Percentiles rank a stretch among this genome's conserved stretches.
Conservation (phyloP, 495 filamentous ascomycete genomes). For the Talaromyces borbonicus region DNA sequence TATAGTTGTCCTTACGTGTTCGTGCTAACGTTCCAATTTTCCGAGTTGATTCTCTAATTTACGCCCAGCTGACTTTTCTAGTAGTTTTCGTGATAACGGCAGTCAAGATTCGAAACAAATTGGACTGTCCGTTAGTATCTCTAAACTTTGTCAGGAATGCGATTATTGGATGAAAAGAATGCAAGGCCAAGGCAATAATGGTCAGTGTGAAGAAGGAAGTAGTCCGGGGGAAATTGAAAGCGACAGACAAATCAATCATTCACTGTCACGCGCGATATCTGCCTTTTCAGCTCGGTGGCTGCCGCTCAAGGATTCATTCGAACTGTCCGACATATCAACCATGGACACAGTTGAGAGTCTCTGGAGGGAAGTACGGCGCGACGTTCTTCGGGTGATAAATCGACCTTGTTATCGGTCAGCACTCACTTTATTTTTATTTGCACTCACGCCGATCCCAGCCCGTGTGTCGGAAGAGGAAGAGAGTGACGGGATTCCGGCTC, state of each 20-base stretch:
- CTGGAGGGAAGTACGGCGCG: conserved; percentile 11
- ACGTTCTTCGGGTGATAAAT: conserved; percentile 10
- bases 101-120: conserved; percentile 5
- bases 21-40: neutral
- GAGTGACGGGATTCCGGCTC: conserved; percentile 11
- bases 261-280: conserved; percentile 10
- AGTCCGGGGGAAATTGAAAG: conserved; percentile 7
- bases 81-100: conserved; percentile 12
- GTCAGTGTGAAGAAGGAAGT: neutral
- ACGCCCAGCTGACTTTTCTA: neutral
- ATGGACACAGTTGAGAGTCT: conserved; percentile 10
- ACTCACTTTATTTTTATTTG: conserved; percentile 12
- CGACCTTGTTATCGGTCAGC: conserved; percentile 15
- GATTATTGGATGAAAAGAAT: conserved; percentile 15
- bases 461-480: conserved; percentile 14
- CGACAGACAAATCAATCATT: conserved; percentile 13
- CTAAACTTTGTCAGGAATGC: conserved; percentile 11
- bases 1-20: conserved; percentile 15
- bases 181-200: conserved; percentile 3
- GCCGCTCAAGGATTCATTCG: conserved; percentile 5
- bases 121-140: conserved; percentile 13
- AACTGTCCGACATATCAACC: neutral
- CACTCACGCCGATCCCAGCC: conserved; percentile 12
- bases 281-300: conserved; percentile 15
- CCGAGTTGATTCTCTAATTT: neutral